Evolutionary conservation across 805 yeast genomes (phyloP).

Genomic region (Lachancea thermotolerans): DNA sequence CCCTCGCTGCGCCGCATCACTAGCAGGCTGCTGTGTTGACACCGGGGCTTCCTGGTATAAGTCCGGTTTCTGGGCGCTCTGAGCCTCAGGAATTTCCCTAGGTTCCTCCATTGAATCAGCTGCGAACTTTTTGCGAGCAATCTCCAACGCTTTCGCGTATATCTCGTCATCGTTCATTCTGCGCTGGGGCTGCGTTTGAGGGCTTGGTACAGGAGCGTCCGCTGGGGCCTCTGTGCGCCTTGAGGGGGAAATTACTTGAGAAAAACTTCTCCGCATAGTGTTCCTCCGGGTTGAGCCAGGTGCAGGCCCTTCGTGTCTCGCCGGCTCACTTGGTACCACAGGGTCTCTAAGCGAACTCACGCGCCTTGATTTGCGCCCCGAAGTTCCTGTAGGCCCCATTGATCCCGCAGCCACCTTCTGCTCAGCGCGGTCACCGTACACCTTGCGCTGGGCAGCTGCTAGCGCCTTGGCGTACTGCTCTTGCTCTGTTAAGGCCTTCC

Average conservation of each 20-base stretch:
- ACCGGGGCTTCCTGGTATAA: not conserved
- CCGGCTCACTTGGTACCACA: not conserved
- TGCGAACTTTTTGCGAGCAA: conserved; percentile 41
- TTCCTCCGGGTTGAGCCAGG: not conserved
- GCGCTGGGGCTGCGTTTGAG: not conserved
- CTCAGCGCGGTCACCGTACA: conserved; percentile 38
- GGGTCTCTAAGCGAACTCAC: conserved; percentile 1
- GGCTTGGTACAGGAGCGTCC: too few relatives aligned
- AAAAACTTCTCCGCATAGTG: not conserved
- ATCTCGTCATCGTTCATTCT: conserved; percentile 41
- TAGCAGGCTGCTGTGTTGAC: not conserved
- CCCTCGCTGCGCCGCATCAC: not conserved
- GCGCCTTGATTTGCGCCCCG: not conserved
- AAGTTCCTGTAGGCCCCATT: not conserved
- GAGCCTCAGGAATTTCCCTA: conserved; percentile 9
- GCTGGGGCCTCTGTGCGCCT: not conserved
- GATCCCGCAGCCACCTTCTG: not conserved
- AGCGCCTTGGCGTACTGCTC: conserved; percentile 52
- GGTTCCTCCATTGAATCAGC: not conserved
- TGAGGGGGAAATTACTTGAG: not conserved
- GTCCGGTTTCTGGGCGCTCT: not conserved
- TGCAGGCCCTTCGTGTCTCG: not conserved
- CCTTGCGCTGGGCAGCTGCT: conserved; percentile 49
- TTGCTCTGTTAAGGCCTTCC: conserved; percentile 25
- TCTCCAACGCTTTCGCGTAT: conserved; percentile 50